Conservation (phyloP, 176 grass and related monocot genomes). For the Cocos nucifera region DNA sequence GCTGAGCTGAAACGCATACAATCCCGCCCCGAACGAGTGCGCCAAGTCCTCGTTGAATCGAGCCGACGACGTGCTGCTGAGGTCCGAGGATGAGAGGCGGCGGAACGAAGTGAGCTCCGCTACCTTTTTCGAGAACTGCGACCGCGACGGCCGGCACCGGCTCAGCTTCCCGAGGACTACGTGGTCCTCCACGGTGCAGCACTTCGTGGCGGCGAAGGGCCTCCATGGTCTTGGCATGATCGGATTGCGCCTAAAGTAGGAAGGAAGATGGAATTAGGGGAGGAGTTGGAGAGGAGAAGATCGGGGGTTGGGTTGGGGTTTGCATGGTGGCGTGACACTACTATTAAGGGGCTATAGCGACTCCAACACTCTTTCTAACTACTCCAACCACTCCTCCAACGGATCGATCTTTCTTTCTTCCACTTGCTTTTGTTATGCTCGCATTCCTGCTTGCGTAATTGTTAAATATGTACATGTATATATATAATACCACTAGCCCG, state of each 20-base stretch:
- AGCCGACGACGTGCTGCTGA: slow-evolving; percentile 36
- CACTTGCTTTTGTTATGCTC: no score
- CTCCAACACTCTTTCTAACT: neutral
- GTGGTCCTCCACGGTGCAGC: slow-evolving; percentile 74
- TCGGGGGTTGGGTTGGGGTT: neutral
- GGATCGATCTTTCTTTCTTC: no score
- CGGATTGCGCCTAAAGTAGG: no score
- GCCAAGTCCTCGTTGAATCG: slow-evolving; percentile 1
- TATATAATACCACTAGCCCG: no score
- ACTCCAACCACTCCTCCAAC: slow-evolving; percentile 10
- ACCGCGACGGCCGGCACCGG: slow-evolving; percentile 49
- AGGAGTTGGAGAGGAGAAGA: neutral
- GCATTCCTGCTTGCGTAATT: no score
- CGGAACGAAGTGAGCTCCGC: slow-evolving; percentile 60
- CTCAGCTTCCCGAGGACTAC: slow-evolving; percentile 46
- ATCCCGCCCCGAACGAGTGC: slow-evolving; percentile 28
- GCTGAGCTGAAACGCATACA: slow-evolving; percentile 60
- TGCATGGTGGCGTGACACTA: neutral
- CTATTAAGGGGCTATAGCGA: neutral
- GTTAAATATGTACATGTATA: no score
- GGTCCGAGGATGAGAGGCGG: slow-evolving; percentile 33
- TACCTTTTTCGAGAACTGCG: slow-evolving; percentile 56
- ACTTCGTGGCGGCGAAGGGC: slow-evolving; percentile 61
- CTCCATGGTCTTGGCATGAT: slow-evolving; percentile 49
- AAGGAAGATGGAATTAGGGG: no score